Evolutionary conservation across 352 stramenopile genomes (phyloP), one percentile per base, ranked within the genome.

Genomic region (Phytophthora crassamura): DNA sequence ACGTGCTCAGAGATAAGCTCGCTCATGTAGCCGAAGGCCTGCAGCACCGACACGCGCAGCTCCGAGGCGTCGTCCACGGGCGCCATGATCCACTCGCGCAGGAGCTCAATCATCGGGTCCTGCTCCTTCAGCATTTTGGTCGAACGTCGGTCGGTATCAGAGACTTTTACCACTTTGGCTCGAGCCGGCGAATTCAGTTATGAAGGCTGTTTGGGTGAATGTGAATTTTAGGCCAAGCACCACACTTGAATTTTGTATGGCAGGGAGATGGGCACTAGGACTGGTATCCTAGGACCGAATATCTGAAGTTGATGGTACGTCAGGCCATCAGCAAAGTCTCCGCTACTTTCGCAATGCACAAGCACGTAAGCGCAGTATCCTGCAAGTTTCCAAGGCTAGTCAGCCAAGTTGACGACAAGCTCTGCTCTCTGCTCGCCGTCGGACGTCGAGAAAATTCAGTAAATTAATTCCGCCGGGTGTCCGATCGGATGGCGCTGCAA

Each of bases 61-160:
- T 86, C 84, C 11, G 70, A 72, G 15, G 72, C 74, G 51, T 89
- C 72, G 42, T 87, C 82, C 18, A 88, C 67, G 6, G 82, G 82
- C 43, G 82, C 71, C 72, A 92, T 92, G 76, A 94, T 94, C 82
- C 80, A 92, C 74, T 94, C 83, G 40, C 77, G 86, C 59, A 94
- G 86, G 16, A 94, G 67, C 63, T 94, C 86, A 53, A 94, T 94
- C 78, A 94, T 88, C 47, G 86, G 82, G 63, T 94, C 86, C 65
- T 94, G 73, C 60, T 94, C 86, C 59, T 94, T 94, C 14, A 94
- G 72, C 86, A 94, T 94, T 25, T 7, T 41, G 20, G 25, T 18
- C 56, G 18, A 1, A 12, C 4, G 20, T 38, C 7, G 18, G 11
- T 8, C 15, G 0, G 16, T 51, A 4, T 7, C 15, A 18, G 43